Evolutionary conservation across 2,329 filamentous ascomycete genomes (phyloP).

Genomic region (Ploettnerulaceae sp.): DNA sequence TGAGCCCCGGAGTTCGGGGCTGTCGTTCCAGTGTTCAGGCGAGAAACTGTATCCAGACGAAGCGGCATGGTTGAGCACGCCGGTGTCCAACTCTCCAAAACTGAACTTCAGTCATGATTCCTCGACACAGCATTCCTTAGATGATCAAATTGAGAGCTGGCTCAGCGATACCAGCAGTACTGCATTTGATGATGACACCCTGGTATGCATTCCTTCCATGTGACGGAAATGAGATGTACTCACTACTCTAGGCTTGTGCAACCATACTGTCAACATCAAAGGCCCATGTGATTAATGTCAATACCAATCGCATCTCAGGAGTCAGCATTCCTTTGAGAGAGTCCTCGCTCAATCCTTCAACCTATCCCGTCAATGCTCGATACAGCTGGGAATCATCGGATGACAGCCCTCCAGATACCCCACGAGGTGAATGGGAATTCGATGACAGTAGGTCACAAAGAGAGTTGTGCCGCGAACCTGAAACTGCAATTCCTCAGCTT

Average conservation of each 20-base stretch:
- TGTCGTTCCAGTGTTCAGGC: constrained; percentile 30
- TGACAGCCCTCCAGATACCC: constrained; percentile 10
- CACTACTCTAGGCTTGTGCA: constrained; percentile 20
- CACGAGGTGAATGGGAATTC: constrained; percentile 3
- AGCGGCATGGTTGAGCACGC: constrained; percentile 18
- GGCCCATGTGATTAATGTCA: constrained; percentile 26
- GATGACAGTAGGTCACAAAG: constrained; percentile 1
- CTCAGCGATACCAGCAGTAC: constrained; percentile 22
- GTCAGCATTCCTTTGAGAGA: constrained; percentile 21
- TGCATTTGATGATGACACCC: constrained; percentile 21
- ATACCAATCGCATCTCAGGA: constrained; percentile 10
- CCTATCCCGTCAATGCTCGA: constrained; percentile 1
- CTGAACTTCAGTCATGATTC: not conserved
- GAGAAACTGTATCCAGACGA: constrained; percentile 16
- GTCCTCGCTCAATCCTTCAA: constrained; percentile 16
- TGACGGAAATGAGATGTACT: not conserved
- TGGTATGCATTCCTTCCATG: constrained; percentile 17
- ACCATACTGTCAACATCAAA: constrained; percentile 24
- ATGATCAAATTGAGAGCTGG: constrained; percentile 24
- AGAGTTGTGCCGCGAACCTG: not conserved
- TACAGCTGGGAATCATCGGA: constrained; percentile 13
- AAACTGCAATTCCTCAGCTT: not conserved
- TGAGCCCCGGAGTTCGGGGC: constrained; percentile 16
- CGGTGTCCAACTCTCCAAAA: constrained; percentile 2
- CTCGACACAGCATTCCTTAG: not conserved